These are phyloP conservation scores for Testicularia cyperi DNA, from an alignment of 1,284 basidiomycete species.

Conservation along the genomic window DNA sequence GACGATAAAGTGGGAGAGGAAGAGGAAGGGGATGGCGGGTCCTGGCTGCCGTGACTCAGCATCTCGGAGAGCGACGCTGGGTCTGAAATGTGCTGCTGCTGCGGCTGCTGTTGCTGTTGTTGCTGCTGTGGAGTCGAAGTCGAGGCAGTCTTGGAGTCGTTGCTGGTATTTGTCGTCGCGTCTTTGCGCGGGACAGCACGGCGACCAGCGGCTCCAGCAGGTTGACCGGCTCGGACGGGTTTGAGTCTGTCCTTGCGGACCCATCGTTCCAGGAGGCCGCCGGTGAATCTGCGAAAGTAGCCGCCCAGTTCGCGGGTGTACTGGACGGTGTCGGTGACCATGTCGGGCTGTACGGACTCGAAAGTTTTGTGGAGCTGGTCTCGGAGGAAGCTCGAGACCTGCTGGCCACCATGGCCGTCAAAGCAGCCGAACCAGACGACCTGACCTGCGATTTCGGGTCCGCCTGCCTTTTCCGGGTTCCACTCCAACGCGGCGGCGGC, in stretches of 20 bases:
- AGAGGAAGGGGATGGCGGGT: too few species aligned
- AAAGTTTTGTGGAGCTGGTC: conserved; percentile 50
- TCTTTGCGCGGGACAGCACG: not conserved
- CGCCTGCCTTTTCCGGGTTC: conserved; percentile 44
- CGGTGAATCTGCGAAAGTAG: conserved; percentile 54
- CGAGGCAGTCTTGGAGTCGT: not conserved
- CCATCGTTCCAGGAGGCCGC: conserved; percentile 52
- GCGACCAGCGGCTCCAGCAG: too few species aligned
- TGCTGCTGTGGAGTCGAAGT: too few species aligned
- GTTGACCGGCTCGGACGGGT: conserved; percentile 35
- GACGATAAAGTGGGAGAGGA: too few species aligned
- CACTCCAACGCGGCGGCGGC: conserved; percentile 36
- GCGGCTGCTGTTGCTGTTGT: too few species aligned
- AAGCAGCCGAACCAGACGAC: conserved; percentile 58
- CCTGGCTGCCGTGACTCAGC: conserved; percentile 10
- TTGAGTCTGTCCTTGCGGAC: conserved; percentile 43
- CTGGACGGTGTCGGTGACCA: conserved; percentile 55
- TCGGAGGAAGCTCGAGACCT: conserved; percentile 46
- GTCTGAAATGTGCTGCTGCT: conserved; percentile 11
- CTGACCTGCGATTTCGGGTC: conserved; percentile 50
- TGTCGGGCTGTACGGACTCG: conserved; percentile 42
- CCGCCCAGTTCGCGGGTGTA: conserved; percentile 54
- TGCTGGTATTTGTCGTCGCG: not conserved
- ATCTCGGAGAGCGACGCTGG: conserved; percentile 20
- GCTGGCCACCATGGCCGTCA: conserved; percentile 55